A percentile compares a stretch with the other conserved stretches of the same genome.
phyloP scores from a whole-genome alignment of 1,284 basidiomycete genomes.

The Megacollybia platyphylla region DNA sequence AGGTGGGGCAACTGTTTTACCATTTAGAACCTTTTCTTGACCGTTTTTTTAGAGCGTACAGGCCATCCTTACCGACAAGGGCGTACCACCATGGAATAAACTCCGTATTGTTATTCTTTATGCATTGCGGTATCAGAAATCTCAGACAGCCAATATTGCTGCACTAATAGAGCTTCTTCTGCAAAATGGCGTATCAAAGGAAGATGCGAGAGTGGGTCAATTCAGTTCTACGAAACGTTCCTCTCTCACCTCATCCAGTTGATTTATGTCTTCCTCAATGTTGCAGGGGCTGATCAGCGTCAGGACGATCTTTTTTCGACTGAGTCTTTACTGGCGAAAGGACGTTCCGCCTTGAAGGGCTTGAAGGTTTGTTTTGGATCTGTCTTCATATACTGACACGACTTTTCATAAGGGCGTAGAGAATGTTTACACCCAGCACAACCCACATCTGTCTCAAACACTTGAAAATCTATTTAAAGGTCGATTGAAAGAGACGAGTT shows the following conservation, averaged over 20 bases:
- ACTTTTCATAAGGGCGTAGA: slow-evolving; percentile 70
- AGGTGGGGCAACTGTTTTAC: slow-evolving; percentile 30
- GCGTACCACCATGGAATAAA: slow-evolving; percentile 71
- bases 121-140: slow-evolving; percentile 91
- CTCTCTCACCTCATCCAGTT: slow-evolving; percentile 34
- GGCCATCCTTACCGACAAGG: slow-evolving; percentile 55
- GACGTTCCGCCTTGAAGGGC: slow-evolving; percentile 90
- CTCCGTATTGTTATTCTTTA: slow-evolving; percentile 90
- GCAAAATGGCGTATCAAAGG: slow-evolving; percentile 69
- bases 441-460: slow-evolving; percentile 87
- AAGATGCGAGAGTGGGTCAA: slow-evolving; percentile 65
- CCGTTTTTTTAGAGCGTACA: slow-evolving; percentile 53
- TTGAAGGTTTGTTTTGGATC: slow-evolving; percentile 52
- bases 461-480: slow-evolving; percentile 86
- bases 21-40: neutral
- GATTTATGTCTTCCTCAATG: slow-evolving; percentile 88
- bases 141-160: slow-evolving; percentile 75
- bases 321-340: slow-evolving; percentile 89
- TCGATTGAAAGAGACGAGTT: slow-evolving; percentile 74
- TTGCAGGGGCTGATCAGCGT: slow-evolving; percentile 90
- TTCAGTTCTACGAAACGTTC: slow-evolving; percentile 1
- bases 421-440: slow-evolving; percentile 98
- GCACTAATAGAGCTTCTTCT: slow-evolving; percentile 76
- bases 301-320: slow-evolving; percentile 98
- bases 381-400: neutral